Evolutionary conservation across 139 green algal genomes (phyloP).

Genomic region (Desmodesmus armatus): DNA sequence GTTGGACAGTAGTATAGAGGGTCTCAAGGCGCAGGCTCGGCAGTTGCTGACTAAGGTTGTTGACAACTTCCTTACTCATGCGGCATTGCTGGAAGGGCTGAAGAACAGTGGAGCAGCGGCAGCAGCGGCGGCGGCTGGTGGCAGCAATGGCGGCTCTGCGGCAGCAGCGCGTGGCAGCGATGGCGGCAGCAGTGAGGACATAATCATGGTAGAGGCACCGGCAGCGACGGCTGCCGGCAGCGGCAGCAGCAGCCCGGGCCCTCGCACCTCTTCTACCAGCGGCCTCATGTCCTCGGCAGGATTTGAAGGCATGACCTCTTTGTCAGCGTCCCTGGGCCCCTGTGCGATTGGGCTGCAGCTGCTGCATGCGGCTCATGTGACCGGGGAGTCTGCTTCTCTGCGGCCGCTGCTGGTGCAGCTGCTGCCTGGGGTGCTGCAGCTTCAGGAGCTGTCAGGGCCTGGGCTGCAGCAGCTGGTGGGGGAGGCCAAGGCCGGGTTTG

Average conservation of each 20-base stretch:
- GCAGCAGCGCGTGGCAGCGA: background rate
- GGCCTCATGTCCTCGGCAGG: conserved; percentile 21
- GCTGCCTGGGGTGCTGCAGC: conserved; percentile 73
- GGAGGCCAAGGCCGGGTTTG: conserved; percentile 65
- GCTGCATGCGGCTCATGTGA: conserved; percentile 47
- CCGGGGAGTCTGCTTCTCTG: conserved; percentile 54
- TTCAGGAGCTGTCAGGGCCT: conserved; percentile 80
- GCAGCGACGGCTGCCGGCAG: background rate
- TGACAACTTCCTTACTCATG: conserved; percentile 1
- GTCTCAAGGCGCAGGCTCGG: conserved; percentile 2
- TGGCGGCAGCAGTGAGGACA: conserved; percentile 37
- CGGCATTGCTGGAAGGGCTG: conserved; percentile 22
- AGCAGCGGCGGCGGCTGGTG: conserved; percentile 25
- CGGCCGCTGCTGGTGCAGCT: conserved; percentile 64
- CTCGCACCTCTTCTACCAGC: background rate
- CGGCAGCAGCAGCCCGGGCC: conserved; percentile 22
- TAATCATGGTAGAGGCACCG: conserved; percentile 50
- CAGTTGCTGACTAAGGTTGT: conserved; percentile 32
- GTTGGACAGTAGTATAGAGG: conserved; percentile 18
- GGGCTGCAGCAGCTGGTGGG: conserved; percentile 75
- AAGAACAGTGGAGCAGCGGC: conserved; percentile 35
- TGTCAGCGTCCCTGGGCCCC: conserved; percentile 17
- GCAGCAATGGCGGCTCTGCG: conserved; percentile 3
- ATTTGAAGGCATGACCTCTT: background rate
- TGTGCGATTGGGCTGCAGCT: conserved; percentile 63